Evolutionary conservation across 31 red algal genomes (phyloP).

Genomic region (Asparagopsis taxiformis): DNA sequence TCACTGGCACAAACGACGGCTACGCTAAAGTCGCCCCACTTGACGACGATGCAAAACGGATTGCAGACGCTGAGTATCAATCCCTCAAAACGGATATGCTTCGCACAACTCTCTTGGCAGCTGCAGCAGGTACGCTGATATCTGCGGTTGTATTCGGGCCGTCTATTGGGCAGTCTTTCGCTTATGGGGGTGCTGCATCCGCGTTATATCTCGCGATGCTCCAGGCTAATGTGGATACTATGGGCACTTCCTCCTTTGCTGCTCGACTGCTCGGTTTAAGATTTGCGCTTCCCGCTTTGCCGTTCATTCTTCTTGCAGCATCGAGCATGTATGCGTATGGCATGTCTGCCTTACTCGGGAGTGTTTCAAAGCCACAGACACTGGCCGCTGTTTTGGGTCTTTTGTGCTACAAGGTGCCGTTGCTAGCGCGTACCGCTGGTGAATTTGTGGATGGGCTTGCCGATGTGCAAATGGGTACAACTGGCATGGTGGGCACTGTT

Average conservation of each 20-base stretch:
- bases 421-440: conserved; percentile 38
- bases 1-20: conserved; percentile 35
- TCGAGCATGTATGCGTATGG: neutral
- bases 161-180: neutral
- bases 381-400: conserved; percentile 62
- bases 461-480: conserved; percentile 29
- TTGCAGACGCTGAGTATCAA: conserved; percentile 47
- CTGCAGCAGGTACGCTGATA: conserved; percentile 3
- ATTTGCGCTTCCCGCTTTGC: conserved; percentile 1
- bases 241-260: neutral
- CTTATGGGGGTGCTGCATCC: conserved; percentile 3
- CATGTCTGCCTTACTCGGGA: conserved; percentile 13
- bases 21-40: conserved; percentile 31
- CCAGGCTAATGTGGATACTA: conserved; percentile 13
- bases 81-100: conserved; percentile 35
- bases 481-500: conserved; percentile 53
- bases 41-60: conserved; percentile 19
- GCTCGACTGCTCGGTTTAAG: conserved; percentile 1
- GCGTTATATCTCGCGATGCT: conserved; percentile 20
- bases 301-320: neutral
- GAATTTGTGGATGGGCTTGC: conserved; percentile 65
- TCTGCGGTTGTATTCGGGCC: conserved; percentile 1
- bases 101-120: conserved; percentile 3
- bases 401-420: conserved; percentile 74
- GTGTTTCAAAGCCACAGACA: conserved; percentile 31